Conservation (phyloP, 1,284 basidiomycete species). For the Tilletia caries region DNA sequence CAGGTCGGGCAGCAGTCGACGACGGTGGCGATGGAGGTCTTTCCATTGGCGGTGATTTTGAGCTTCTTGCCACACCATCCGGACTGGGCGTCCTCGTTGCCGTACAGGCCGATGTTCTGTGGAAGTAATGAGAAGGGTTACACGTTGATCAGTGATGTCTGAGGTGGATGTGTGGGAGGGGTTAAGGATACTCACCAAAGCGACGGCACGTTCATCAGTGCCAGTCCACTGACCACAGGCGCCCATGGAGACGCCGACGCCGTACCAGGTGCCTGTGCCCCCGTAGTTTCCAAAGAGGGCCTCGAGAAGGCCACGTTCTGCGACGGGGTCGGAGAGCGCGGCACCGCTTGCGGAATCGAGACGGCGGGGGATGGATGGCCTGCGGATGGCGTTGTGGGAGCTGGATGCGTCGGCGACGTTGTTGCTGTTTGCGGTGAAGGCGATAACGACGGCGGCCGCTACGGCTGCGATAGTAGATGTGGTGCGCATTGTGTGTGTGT, state of each 20-base stretch:
- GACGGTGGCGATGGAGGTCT: constrained; percentile 12
- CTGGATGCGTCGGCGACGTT: background rate
- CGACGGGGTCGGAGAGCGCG: constrained; percentile 9
- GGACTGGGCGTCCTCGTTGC: constrained; percentile 24
- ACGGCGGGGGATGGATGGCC: constrained; percentile 1
- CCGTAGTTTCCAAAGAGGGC: background rate
- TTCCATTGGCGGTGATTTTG: constrained; percentile 6
- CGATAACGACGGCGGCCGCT: background rate
- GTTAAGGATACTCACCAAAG: background rate
- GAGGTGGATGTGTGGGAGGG: background rate
- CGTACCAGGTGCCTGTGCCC: background rate
- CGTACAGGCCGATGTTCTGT: constrained; percentile 8
- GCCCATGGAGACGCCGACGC: constrained; percentile 12
- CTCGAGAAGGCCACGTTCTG: constrained; percentile 10
- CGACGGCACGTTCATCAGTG: background rate
- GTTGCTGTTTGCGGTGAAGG: background rate
- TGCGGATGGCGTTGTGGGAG: constrained; percentile 13
- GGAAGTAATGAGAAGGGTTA: background rate
- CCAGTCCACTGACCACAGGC: background rate
- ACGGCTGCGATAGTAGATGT: background rate
- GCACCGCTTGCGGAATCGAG: background rate
- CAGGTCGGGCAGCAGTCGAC: constrained; percentile 19
- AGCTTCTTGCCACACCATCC: constrained; percentile 16
- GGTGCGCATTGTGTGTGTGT: too few species aligned
- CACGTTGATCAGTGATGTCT: background rate